Conservation (phyloP, 1,284 basidiomycete species). For the Amylostereum chailletii region DNA sequence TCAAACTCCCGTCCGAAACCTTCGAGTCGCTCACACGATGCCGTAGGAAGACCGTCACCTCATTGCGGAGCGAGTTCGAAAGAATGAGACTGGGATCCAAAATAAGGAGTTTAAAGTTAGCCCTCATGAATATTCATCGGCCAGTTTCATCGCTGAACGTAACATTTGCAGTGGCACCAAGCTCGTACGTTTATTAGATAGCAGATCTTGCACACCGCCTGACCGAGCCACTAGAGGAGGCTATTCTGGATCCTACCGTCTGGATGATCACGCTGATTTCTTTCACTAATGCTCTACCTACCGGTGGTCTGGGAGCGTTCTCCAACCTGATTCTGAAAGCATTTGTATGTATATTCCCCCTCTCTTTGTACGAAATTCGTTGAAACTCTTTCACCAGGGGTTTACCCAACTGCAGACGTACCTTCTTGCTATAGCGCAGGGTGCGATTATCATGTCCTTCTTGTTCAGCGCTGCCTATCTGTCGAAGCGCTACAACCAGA, state of each 20-base stretch:
- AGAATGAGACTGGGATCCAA: slow-evolving; percentile 48
- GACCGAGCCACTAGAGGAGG: slow-evolving; percentile 26
- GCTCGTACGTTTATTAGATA: slow-evolving; percentile 16
- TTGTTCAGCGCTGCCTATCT: slow-evolving; percentile 37
- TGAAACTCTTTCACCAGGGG: slow-evolving; percentile 22
- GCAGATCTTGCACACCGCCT: not conserved
- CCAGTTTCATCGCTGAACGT: not conserved
- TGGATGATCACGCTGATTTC: slow-evolving; percentile 37
- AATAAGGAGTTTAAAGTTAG: slow-evolving; percentile 43
- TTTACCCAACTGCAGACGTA: slow-evolving; percentile 42
- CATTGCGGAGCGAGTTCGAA: slow-evolving; percentile 44
- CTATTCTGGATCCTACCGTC: slow-evolving; percentile 36
- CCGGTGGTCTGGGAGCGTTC: slow-evolving; percentile 44
- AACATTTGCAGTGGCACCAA: slow-evolving; percentile 25
- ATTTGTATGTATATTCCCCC: slow-evolving; percentile 23
- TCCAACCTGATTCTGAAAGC: slow-evolving; percentile 41
- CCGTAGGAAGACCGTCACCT: slow-evolving; percentile 36
- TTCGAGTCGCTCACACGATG: too few relatives aligned
- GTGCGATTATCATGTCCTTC: slow-evolving; percentile 37
- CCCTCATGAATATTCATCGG: not conserved
- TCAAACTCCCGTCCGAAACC: not conserved
- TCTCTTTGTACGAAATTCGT: not conserved
- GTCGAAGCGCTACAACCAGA: slow-evolving; percentile 34
- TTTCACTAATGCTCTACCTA: slow-evolving; percentile 45
- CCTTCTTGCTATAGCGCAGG: slow-evolving; percentile 43